phyloP scores from a whole-genome alignment of 306 rosid species.

The Prinsepia uniflora region DNA sequence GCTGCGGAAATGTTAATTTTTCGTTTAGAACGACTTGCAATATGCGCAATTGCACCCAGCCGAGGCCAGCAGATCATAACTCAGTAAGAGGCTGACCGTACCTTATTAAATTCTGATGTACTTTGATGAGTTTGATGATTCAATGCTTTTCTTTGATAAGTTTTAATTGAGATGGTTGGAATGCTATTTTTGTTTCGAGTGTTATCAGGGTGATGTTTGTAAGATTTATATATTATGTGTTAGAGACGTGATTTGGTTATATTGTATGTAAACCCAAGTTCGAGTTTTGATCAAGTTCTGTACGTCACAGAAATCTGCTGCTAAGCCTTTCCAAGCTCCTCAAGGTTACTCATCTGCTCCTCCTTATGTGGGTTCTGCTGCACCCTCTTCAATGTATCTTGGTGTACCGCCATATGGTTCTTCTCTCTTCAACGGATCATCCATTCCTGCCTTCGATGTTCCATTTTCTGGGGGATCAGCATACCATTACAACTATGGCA shows the following conservation, averaged over 20 bases:
- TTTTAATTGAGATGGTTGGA: background rate
- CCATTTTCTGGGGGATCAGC: slow-evolving; percentile 94
- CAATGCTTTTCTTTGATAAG: background rate
- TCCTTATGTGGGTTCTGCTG: slow-evolving; percentile 72
- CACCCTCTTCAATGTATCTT: slow-evolving; percentile 87
- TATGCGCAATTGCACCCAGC: slow-evolving; percentile 99
- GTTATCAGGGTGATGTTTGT: background rate
- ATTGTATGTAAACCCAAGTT: no score
- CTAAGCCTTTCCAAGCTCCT: slow-evolving; percentile 76
- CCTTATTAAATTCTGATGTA: background rate
- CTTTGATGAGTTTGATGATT: background rate
- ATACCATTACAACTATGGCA: slow-evolving; percentile 82
- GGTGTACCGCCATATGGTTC: slow-evolving; percentile 94
- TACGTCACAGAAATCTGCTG: slow-evolving; percentile 64
- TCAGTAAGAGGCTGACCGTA: slow-evolving; percentile 40
- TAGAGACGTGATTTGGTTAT: background rate
- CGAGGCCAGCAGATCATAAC: slow-evolving; percentile 96
- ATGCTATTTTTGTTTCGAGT: background rate
- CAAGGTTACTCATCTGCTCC: slow-evolving; percentile 72
- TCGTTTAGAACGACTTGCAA: slow-evolving; percentile 97
- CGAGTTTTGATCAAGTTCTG: background rate
- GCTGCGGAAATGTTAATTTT: slow-evolving; percentile 97
- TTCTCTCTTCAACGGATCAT: slow-evolving; percentile 80
- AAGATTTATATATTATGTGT: background rate
- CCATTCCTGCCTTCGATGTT: slow-evolving; percentile 87